Conservation (phyloP, 108 stramenopile genomes). For the Bacterosira constricta region DNA sequence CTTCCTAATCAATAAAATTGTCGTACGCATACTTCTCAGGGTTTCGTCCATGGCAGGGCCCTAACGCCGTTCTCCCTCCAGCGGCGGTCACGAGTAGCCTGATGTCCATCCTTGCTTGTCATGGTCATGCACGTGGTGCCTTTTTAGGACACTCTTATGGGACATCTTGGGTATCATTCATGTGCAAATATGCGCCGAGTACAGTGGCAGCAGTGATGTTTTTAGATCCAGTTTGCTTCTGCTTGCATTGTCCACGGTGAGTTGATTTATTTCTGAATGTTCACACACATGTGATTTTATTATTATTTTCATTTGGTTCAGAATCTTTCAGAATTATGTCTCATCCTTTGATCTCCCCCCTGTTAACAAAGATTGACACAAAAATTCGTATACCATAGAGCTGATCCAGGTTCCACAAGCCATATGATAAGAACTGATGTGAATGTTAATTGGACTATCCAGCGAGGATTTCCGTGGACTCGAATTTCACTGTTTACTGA, state of each 20-base stretch:
- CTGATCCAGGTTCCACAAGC: conserved; percentile 77
- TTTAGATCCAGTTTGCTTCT: conserved; percentile 89
- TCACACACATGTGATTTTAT: background rate
- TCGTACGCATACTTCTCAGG: no score
- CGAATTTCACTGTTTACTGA: conserved; percentile 79
- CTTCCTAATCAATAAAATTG: no score
- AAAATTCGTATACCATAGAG: conserved; percentile 78
- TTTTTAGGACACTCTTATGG: conserved; percentile 89
- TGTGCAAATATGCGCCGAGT: conserved; percentile 78
- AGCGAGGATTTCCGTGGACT: conserved; percentile 86
- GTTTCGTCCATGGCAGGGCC: conserved; percentile 84
- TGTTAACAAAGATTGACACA: conserved; percentile 46
- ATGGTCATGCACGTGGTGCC: conserved; percentile 66
- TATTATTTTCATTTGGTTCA: no score
- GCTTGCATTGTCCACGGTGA: conserved; percentile 67
- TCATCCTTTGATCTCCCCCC: background rate
- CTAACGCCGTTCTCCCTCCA: conserved; percentile 72
- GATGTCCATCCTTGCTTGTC: conserved; percentile 80
- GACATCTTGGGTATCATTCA: conserved; percentile 26
- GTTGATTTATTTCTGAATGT: background rate
- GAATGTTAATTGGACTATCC: conserved; percentile 84
- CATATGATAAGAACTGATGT: conserved; percentile 86
- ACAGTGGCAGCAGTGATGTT: conserved; percentile 78
- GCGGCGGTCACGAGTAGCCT: conserved; percentile 72
- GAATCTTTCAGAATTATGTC: no score